Percentiles rank a stretch among this genome's conserved stretches.
Conservation (phyloP, 2,329 filamentous ascomycete genomes). For the Trichoderma cornu-damae region DNA sequence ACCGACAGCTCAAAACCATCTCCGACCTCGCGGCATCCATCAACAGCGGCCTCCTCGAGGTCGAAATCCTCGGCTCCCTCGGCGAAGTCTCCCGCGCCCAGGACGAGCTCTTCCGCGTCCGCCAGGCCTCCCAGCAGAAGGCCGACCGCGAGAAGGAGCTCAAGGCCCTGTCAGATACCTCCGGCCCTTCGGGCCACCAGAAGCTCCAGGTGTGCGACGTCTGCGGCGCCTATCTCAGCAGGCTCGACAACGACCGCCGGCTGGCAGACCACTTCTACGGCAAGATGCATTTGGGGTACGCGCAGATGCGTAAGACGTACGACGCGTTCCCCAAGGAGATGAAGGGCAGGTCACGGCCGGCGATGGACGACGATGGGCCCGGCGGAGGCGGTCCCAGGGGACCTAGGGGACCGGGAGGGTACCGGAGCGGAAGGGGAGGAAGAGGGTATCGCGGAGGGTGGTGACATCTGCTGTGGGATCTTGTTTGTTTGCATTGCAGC, state of each 20-base stretch:
- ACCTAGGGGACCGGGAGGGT: conserved; percentile 50
- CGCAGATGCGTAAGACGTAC: conserved; percentile 93
- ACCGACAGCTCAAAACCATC: conserved; percentile 73
- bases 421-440: conserved; percentile 48
- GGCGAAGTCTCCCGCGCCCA: conserved; percentile 76
- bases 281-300: conserved; percentile 98
- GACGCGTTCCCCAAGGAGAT: conserved; percentile 84
- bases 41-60: conserved; percentile 75
- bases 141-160: conserved; percentile 81
- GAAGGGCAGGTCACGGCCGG: conserved; percentile 62
- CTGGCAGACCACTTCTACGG: conserved; percentile 97
- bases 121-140: conserved; percentile 74
- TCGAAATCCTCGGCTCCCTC: conserved; percentile 77
- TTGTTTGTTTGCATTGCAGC: conserved; percentile 19
- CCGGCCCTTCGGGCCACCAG: conserved; percentile 89
- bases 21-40: conserved; percentile 74
- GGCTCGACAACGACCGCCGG: conserved; percentile 89
- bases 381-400: conserved; percentile 47
- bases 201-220: conserved; percentile 99
- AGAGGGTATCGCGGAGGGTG: conserved; percentile 48
- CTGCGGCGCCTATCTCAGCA: conserved; percentile 87
- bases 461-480: conserved; percentile 27
- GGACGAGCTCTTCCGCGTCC: conserved; percentile 82
- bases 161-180: conserved; percentile 85
- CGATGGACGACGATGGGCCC: conserved; percentile 46